Evolutionary conservation across 1,284 basidiomycete species (phyloP).

Genomic region (Stygiomarasmius scandens): DNA sequence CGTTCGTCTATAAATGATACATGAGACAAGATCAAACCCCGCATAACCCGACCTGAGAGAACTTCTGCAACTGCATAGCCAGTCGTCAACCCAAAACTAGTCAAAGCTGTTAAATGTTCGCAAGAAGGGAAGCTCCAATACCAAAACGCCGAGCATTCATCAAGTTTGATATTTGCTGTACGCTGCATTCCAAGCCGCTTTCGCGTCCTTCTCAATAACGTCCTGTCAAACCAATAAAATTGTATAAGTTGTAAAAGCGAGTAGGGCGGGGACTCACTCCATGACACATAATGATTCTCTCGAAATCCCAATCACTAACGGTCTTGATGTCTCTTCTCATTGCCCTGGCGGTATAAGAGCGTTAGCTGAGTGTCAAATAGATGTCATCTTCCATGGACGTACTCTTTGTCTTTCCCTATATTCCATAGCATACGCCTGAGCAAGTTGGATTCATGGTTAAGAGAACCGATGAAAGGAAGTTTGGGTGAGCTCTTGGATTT

Average conservation of each 20-base stretch:
- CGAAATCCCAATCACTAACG: conserved; percentile 85
- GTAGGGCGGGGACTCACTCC: conserved; percentile 71
- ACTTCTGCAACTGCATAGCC: too few relatives aligned
- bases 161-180: conserved; percentile 31
- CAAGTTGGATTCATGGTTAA: conserved; percentile 63
- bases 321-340: neutral
- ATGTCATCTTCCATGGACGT: conserved; percentile 32
- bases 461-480: conserved; percentile 46
- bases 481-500: conserved; percentile 54
- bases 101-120: too few relatives aligned
- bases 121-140: too few relatives aligned
- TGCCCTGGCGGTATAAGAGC: neutral
- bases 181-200: conserved; percentile 54
- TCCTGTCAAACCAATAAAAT: too few relatives aligned
- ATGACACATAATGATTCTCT: conserved; percentile 91
- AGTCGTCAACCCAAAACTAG: too few relatives aligned
- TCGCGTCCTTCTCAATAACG: conserved; percentile 67
- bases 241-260: too few relatives aligned
- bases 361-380: neutral
- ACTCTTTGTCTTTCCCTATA: conserved; percentile 66
- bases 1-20: too few relatives aligned
- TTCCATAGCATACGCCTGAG: conserved; percentile 59
- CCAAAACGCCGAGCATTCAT: too few relatives aligned
- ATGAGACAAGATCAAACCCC: too few relatives aligned
- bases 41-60: too few relatives aligned